phyloP scores from a whole-genome alignment of 2,329 filamentous ascomycete species.

The Bretziella fagacearum region DNA sequence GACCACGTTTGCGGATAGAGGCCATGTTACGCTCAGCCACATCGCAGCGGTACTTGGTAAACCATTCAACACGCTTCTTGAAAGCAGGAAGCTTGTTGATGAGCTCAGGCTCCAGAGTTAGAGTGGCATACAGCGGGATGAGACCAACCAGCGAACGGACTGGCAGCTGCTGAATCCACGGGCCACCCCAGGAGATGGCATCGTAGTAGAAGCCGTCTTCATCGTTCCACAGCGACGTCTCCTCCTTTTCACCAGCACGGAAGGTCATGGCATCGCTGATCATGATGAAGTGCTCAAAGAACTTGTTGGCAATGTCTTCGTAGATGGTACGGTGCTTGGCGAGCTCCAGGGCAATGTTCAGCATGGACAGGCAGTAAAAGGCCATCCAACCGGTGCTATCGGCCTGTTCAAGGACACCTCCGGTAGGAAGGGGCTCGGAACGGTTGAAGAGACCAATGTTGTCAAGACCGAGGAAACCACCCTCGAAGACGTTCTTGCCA shows the following conservation, averaged over 20 bases:
- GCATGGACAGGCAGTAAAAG: conserved; percentile 90
- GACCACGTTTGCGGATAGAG: conserved; percentile 77
- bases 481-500: conserved; percentile 94
- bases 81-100: conserved; percentile 84
- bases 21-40: conserved; percentile 87
- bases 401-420: conserved; percentile 84
- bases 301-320: conserved; percentile 93
- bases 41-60: conserved; percentile 72
- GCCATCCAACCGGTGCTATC: conserved; percentile 99
- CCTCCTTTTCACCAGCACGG: conserved; percentile 49
- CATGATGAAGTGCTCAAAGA: conserved; percentile 96
- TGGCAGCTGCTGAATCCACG: conserved; percentile 82
- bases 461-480: conserved; percentile 86
- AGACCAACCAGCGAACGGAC: conserved; percentile 83
- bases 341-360: conserved; percentile 89
- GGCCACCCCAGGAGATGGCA: conserved; percentile 88
- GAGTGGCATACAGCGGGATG: conserved; percentile 81
- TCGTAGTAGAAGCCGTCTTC: conserved; percentile 97
- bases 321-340: conserved; percentile 91
- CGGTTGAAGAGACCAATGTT: conserved; percentile 97
- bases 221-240: conserved; percentile 88
- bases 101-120: conserved; percentile 84
- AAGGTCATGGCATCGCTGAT: conserved; percentile 96
- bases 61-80: conserved; percentile 88
- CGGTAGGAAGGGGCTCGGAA: conserved; percentile 84